phyloP scores from a whole-genome alignment of 805 yeast genomes.

The Starmerella potacharoeniae region DNA sequence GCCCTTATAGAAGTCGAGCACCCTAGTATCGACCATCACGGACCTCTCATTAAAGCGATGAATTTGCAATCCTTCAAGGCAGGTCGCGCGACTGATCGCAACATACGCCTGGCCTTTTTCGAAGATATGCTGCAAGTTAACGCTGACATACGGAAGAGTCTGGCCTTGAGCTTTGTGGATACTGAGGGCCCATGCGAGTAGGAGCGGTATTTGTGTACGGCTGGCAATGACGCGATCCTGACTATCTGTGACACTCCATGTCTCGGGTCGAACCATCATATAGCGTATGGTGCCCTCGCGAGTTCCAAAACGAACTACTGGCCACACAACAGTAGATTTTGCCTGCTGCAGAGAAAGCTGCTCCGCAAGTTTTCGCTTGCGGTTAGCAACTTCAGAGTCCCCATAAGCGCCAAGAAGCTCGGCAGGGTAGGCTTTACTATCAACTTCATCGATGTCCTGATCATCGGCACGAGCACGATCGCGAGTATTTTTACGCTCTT shows the following conservation, averaged over 20 bases:
- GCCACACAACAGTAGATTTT: conserved; percentile 32
- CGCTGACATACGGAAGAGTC: conserved; percentile 62
- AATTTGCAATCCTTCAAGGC: conserved; percentile 73
- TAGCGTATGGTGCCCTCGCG: conserved; percentile 63
- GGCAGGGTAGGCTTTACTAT: not conserved
- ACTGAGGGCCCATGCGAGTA: conserved; percentile 93
- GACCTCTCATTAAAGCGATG: conserved; percentile 52
- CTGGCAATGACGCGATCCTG: conserved; percentile 54
- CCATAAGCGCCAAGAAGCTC: conserved; percentile 7
- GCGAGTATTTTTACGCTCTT: not conserved
- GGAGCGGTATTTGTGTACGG: conserved; percentile 71
- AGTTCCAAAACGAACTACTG: conserved; percentile 64
- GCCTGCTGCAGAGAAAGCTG: conserved; percentile 3
- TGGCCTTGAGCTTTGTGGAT: conserved; percentile 96
- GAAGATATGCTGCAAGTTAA: conserved; percentile 64
- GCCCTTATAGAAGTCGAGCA: conserved; percentile 49
- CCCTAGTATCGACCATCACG: conserved; percentile 62
- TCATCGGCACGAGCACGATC: not conserved
- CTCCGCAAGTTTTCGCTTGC: conserved; percentile 15
- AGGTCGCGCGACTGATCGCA: conserved; percentile 82
- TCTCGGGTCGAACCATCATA: conserved; percentile 71
- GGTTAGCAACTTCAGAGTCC: not conserved
- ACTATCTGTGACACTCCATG: conserved; percentile 71
- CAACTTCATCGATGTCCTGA: not conserved
- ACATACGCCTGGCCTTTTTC: conserved; percentile 95